These are phyloP conservation scores for Deinandra increscens DNA, from an alignment of 129 eudicot species.

Conservation along the genomic window DNA sequence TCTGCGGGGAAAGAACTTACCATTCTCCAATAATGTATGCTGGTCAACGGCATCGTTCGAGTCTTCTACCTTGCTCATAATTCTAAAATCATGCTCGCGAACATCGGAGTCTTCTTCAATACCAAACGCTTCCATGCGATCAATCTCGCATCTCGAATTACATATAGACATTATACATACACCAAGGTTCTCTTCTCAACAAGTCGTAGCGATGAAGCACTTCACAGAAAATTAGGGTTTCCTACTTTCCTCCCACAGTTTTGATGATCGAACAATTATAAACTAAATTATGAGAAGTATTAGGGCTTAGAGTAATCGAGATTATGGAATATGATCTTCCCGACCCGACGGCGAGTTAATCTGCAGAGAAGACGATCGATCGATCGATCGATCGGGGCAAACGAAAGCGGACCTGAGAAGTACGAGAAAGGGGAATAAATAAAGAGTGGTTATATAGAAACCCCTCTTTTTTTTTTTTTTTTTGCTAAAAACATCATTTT, in stretches of 20 bases:
- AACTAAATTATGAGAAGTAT: background rate
- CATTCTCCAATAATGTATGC: constrained; percentile 23
- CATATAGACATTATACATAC: background rate
- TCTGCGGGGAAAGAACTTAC: constrained; percentile 18
- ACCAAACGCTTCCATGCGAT: constrained; percentile 30
- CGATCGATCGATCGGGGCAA: too few species aligned
- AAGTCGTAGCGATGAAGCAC: background rate
- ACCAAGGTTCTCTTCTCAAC: background rate
- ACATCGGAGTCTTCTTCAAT: constrained; percentile 38
- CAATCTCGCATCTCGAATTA: constrained; percentile 29
- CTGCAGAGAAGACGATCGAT: constrained; percentile 1
- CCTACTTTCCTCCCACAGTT: background rate
- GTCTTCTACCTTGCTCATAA: constrained; percentile 22
- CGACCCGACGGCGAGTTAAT: background rate
- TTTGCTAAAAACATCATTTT: too few species aligned
- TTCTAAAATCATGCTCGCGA: constrained; percentile 13
- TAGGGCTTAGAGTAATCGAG: constrained; percentile 14
- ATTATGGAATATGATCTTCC: background rate
- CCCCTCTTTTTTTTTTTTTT: too few species aligned
- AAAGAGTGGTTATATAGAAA: too few species aligned
- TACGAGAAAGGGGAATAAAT: background rate
- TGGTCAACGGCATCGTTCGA: constrained; percentile 27
- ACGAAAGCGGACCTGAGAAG: constrained; percentile 10
- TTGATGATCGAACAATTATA: background rate
- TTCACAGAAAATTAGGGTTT: constrained; percentile 24